Evolutionary conservation across 371 early-diverging fungal genomes (phyloP), one percentile per base, ranked within the genome.

Genomic region (Mortierella sp.): DNA sequence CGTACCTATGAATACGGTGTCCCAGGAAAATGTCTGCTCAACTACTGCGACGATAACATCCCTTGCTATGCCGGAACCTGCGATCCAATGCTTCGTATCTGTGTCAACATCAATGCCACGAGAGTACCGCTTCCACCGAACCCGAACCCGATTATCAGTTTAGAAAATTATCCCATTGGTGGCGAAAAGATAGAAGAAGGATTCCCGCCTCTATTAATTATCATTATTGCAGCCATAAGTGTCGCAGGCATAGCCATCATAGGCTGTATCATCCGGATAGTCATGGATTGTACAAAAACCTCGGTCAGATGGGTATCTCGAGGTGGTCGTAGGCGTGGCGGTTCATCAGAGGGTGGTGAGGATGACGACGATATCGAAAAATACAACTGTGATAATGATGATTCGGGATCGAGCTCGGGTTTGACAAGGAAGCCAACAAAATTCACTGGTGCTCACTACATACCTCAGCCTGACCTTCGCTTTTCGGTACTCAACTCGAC

Each of bases 361-460:
- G 19, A 57, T 18, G 45, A 55, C 19, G 23, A 30, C 26, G 30
- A 57, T 23, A 64, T 37, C 9, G 37, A 37, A 37, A 37, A 37
- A 9, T 9, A 37, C 37, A 37, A 37, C 37, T 37, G 9, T 37
- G 37, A 37, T 9, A 37, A 37, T 37, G 37, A 37, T 37, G 37
- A 37, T 9, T 37, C 37, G 37, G 37, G 37, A 37, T 37, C 37
- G 37, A 37, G 37, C 37, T 18, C 37, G 15, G 55, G 43, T n/a
- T 47, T 75, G 12, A 43, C 45, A 23, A 59, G 61, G 43, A 66
- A 53, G 16, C 76, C 76, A 0, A 64, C 71, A 18, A 70, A 71
- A 56, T 75, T 75, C 37, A 37, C 37, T 5, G 37, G 37, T 37
- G 3, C 37, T 9, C 37, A 37, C 37, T 37, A 37, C 37, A 37